A percentile compares a stretch with the other conserved stretches of the same genome.
phyloP scores from a whole-genome alignment of 495 filamentous ascomycete genomes.

The Xeromyces bisporus region DNA sequence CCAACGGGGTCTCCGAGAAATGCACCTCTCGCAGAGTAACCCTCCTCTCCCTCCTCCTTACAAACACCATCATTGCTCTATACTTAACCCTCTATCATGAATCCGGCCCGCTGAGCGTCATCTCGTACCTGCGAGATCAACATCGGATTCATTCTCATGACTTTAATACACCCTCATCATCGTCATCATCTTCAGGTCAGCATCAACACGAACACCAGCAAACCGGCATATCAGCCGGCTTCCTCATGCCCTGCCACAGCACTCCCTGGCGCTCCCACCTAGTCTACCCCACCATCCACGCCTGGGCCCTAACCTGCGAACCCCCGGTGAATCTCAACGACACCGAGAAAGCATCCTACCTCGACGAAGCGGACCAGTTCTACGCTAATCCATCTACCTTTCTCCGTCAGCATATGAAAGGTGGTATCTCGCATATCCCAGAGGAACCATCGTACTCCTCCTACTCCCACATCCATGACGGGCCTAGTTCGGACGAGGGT shows the following conservation, averaged over 20 bases:
- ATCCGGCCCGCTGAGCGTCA: slow-evolving; percentile 52
- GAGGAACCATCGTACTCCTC: slow-evolving; percentile 20
- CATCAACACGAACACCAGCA: not conserved
- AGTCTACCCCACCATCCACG: slow-evolving; percentile 51
- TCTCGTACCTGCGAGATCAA: slow-evolving; percentile 55
- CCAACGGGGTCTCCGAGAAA: slow-evolving; percentile 7
- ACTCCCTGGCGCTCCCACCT: slow-evolving; percentile 93
- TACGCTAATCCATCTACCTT: slow-evolving; percentile 52
- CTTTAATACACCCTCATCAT: slow-evolving; percentile 1
- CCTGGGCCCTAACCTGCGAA: slow-evolving; percentile 83
- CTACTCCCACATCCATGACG: not conserved
- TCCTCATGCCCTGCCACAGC: slow-evolving; percentile 94
- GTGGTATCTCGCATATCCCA: slow-evolving; percentile 23
- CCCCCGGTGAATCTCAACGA: slow-evolving; percentile 54
- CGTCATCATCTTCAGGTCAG: not conserved
- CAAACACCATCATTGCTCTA: slow-evolving; percentile 53
- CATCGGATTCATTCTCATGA: slow-evolving; percentile 37
- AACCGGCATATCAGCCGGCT: slow-evolving; percentile 48
- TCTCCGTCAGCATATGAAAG: slow-evolving; percentile 33
- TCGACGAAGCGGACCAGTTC: slow-evolving; percentile 84
- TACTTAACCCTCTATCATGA: slow-evolving; percentile 69
- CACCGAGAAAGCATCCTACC: slow-evolving; percentile 43
- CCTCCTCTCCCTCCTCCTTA: slow-evolving; percentile 39
- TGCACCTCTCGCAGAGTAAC: slow-evolving; percentile 32
- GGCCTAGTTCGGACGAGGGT: not conserved